phyloP scores from a whole-genome alignment of 805 yeast genomes.

The Ogataea paraovalis region DNA sequence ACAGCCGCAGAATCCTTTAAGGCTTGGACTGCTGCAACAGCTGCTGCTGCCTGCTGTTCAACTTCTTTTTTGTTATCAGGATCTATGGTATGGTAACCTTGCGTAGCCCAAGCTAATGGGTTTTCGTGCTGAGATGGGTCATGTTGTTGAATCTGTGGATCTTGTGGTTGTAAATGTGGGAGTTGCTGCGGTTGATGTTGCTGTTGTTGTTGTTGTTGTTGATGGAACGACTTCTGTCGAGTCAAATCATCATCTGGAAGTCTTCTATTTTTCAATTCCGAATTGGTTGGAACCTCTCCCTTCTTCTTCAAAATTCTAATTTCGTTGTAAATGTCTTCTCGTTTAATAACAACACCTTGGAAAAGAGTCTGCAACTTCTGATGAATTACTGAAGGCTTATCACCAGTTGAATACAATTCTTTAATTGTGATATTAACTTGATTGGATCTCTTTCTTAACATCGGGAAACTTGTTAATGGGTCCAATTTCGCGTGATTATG shows the following conservation, averaged over 20 bases:
- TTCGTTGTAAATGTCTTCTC: conserved; percentile 57
- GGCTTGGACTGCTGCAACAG: conserved; percentile 26
- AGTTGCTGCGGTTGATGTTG: conserved; percentile 1
- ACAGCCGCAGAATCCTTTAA: conserved; percentile 21
- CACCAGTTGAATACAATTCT: conserved; percentile 50
- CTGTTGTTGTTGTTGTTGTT: conserved; percentile 13
- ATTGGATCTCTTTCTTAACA: conserved; percentile 50
- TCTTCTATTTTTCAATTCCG: conserved; percentile 26
- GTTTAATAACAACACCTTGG: conserved; percentile 50
- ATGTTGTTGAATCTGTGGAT: conserved; percentile 4
- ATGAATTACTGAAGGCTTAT: conserved; percentile 53
- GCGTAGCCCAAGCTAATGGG: conserved; percentile 20
- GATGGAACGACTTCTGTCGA: conserved; percentile 8
- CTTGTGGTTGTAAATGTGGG: conserved; percentile 3
- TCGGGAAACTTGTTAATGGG: conserved; percentile 52
- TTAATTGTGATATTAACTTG: conserved; percentile 49
- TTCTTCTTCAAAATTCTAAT: conserved; percentile 53
- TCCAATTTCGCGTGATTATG: conserved; percentile 58
- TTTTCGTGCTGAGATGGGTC: conserved; percentile 13
- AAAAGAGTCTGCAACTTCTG: conserved; percentile 46
- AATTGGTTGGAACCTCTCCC: conserved; percentile 29
- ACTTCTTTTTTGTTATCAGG: conserved; percentile 21
- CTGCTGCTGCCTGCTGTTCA: conserved; percentile 24
- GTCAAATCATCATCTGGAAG: conserved; percentile 21
- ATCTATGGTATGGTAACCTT: conserved; percentile 17